Base-by-base conservation (phyloP, 192 early-diverging fungal species). In the Paraglomus occultum region DNA sequence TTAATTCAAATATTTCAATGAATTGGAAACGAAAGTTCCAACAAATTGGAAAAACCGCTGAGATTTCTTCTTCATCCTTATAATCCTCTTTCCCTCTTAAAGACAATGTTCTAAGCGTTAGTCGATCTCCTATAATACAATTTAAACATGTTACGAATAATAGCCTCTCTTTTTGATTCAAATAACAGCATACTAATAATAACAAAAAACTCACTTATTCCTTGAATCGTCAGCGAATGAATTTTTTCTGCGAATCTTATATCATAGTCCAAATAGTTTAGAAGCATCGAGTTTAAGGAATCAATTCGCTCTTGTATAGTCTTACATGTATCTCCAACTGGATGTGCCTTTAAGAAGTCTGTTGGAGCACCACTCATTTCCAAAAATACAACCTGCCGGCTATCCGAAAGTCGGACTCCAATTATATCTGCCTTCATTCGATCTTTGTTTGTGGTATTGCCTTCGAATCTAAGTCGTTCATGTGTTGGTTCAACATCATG, bases 191-290 rank as follows among this genome's bases (percentile, higher is more conserved):
- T n/a, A n/a, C n/a, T n/a, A n/a, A n/a, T n/a, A n/a, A n/a, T n/a
- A n/a, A n/a, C n/a, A n/a, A n/a, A n/a, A n/a, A n/a, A n/a, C n/a
- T n/a, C n/a, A 69, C 67, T 69, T 0, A 69, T 69, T 49, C 54
- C 67, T 69, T 69, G 54, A 69, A 69, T 53, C 0, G 53, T 69
- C 18, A 69, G 18, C n/a, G 54, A 69, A 40, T 17, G 10, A 57
- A 69, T 58, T 43, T 48, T 58, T 12, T 6, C 10, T n/a, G 23
- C 67, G 42, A 53, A 69, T 14, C 67, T 14, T 18, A 69, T 31
- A 38, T 69, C 67, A 69, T 69, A 69, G n/a, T 6, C 10, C 14
- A 69, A 40, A 47, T 48, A 69, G 17, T 69, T 69, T 39, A 69
- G 40, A 9, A 69, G 44, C 1, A 39, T 43, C 10, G 45, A 69